phyloP scores from a whole-genome alignment of 306 rosid genomes.

The Astragalus glycyphyllos region DNA sequence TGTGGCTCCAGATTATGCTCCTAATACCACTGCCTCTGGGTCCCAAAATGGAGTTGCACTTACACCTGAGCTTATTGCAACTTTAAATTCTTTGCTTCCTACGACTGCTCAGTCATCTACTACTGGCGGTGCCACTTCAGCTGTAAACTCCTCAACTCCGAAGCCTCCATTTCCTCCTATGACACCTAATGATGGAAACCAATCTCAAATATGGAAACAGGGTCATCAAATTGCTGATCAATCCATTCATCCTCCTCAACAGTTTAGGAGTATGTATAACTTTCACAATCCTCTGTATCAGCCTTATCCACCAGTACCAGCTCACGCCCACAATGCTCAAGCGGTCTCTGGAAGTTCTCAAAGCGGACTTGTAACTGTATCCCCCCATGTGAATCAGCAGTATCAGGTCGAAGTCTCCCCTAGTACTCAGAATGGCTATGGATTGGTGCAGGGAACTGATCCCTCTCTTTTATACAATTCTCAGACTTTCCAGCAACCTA shows the following conservation, averaged over 20 bases:
- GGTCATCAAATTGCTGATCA: slow-evolving; percentile 74
- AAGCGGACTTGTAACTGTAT: slow-evolving; percentile 59
- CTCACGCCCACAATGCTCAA: slow-evolving; percentile 61
- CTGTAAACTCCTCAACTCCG: slow-evolving; percentile 53
- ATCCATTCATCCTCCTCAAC: slow-evolving; percentile 66
- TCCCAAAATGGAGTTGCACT: slow-evolving; percentile 82
- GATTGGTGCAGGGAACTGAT: slow-evolving; percentile 63
- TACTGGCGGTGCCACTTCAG: slow-evolving; percentile 59
- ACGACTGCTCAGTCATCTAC: slow-evolving; percentile 65
- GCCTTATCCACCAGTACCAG: slow-evolving; percentile 70
- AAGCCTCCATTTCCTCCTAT: slow-evolving; percentile 65
- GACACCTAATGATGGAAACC: slow-evolving; percentile 56
- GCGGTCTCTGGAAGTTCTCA: slow-evolving; percentile 63
- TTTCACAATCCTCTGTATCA: slow-evolving; percentile 65
- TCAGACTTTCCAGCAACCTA: slow-evolving; percentile 62
- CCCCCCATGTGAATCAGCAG: slow-evolving; percentile 58
- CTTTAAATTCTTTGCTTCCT: slow-evolving; percentile 82
- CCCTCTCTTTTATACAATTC: slow-evolving; percentile 64
- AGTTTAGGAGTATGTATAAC: slow-evolving; percentile 64
- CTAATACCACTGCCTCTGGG: slow-evolving; percentile 51
- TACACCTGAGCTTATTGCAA: slow-evolving; percentile 96
- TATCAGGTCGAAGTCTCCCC: slow-evolving; percentile 66
- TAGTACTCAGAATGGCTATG: slow-evolving; percentile 60
- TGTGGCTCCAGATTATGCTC: slow-evolving; percentile 59
- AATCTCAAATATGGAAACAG: slow-evolving; percentile 79